Evolutionary conservation across 2,329 filamentous ascomycete genomes (phyloP).

Genomic region (Aspergillus sp.): DNA sequence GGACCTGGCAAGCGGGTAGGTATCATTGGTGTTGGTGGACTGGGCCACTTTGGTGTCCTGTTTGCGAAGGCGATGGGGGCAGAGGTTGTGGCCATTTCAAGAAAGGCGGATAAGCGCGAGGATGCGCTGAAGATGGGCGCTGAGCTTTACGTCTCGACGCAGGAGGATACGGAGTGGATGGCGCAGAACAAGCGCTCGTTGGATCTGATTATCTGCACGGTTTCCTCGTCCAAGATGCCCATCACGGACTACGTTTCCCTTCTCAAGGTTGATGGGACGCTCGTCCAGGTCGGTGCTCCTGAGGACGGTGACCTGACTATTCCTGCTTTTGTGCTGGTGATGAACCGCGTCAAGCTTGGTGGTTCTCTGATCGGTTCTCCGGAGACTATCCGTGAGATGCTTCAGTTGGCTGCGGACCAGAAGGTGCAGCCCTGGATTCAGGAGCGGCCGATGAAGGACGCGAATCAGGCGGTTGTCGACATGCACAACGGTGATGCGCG

Average conservation of each 20-base stretch:
- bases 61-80: conserved; percentile 71
- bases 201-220: conserved; percentile 59
- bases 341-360: conserved; percentile 58
- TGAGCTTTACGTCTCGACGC: conserved; percentile 56
- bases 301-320: conserved; percentile 52
- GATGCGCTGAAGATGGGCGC: conserved; percentile 59
- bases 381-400: conserved; percentile 45
- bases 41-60: conserved; percentile 72
- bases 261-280: conserved; percentile 57
- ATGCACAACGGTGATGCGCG: conserved; percentile 47
- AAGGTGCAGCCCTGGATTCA: conserved; percentile 44
- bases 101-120: conserved; percentile 49
- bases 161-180: conserved; percentile 56
- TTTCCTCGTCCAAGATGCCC: conserved; percentile 63
- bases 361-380: conserved; percentile 47
- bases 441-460: conserved; percentile 44
- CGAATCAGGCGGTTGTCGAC: conserved; percentile 45
- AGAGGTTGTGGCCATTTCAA: conserved; percentile 60
- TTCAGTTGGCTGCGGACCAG: conserved; percentile 43
- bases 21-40: conserved; percentile 72
- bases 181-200: conserved; percentile 49
- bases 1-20: conserved; percentile 72
- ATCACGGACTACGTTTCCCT: conserved; percentile 61
- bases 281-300: conserved; percentile 67
- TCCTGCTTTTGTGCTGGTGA: conserved; percentile 54